Evolutionary conservation across 2,329 filamentous ascomycete species (phyloP).

Genomic region (Diaporthe australafricana): DNA sequence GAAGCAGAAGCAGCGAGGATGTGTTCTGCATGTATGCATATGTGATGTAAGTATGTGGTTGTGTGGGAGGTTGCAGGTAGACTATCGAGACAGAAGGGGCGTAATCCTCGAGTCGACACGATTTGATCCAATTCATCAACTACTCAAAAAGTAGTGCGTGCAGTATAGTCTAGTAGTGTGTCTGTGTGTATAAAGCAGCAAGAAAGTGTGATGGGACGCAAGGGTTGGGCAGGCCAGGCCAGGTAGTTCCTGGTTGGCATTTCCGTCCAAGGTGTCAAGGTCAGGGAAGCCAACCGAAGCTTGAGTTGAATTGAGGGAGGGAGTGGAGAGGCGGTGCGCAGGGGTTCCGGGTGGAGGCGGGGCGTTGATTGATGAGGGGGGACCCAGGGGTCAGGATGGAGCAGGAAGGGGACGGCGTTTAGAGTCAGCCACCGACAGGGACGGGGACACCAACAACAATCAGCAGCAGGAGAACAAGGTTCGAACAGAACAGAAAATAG

Average conservation of each 20-base stretch:
- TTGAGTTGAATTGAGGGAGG: conserved; percentile 3
- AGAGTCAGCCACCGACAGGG: not conserved
- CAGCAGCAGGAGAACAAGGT: too few species aligned
- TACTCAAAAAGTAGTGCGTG: not conserved
- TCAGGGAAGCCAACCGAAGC: conserved; percentile 22
- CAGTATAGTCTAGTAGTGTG: not conserved
- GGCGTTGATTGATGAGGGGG: not conserved
- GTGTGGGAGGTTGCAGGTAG: too few species aligned
- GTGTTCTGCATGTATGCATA: not conserved
- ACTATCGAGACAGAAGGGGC: not conserved
- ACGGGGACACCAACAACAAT: too few species aligned
- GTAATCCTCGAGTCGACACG: not conserved
- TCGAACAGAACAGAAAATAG: too few species aligned
- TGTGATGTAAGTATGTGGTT: not conserved
- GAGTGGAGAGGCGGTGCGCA: not conserved
- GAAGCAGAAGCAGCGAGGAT: not conserved
- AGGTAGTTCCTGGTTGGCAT: conserved; percentile 11
- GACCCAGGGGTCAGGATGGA: not conserved
- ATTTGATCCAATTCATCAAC: not conserved
- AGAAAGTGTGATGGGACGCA: not conserved
- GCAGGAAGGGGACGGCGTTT: not conserved
- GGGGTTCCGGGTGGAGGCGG: not conserved
- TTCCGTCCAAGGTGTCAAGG: conserved; percentile 19
- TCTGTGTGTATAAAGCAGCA: not conserved
- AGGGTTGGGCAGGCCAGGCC: conserved; percentile 9